These are phyloP conservation scores for Saturnispora quitensis DNA, from an alignment of 805 yeast species.

Conservation along the genomic window DNA sequence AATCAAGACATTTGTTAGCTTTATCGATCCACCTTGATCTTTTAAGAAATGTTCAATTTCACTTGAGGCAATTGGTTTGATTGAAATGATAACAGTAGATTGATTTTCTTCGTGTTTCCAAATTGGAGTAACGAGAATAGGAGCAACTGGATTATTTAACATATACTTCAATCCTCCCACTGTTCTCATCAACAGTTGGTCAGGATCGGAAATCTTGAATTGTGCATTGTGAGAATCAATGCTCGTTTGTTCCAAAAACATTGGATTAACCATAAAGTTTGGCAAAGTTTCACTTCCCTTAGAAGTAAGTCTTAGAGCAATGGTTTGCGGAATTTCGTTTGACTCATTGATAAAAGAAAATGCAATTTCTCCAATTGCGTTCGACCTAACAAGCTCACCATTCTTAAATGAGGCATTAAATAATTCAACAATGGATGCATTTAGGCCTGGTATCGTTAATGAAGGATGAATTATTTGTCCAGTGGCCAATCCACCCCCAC, in stretches of 20 bases:
- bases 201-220: constrained; percentile 38
- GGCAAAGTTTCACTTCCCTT: constrained; percentile 33
- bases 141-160: constrained; percentile 44
- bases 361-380: constrained; percentile 79
- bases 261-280: constrained; percentile 42
- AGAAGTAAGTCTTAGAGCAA: constrained; percentile 32
- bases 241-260: constrained; percentile 38
- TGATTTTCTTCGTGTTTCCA: constrained; percentile 87
- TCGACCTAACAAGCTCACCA: constrained; percentile 51
- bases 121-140: constrained; percentile 65
- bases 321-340: constrained; percentile 32
- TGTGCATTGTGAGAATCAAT: constrained; percentile 16
- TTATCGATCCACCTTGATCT: constrained; percentile 26
- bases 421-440: constrained; percentile 80
- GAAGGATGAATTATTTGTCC: constrained; percentile 43
- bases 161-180: constrained; percentile 77
- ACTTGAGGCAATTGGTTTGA: constrained; percentile 41
- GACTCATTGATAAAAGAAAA: constrained; percentile 46
- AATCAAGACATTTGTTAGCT: constrained; percentile 50
- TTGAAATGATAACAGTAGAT: constrained; percentile 72
- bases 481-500: constrained; percentile 25
- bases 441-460: constrained; percentile 52
- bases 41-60: constrained; percentile 29
- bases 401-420: constrained; percentile 65
- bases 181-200: constrained; percentile 50